Percentiles rank a stretch among this genome's conserved stretches.
Conservation (phyloP, 495 filamentous ascomycete genomes). For the Ascobolus immersus region DNA sequence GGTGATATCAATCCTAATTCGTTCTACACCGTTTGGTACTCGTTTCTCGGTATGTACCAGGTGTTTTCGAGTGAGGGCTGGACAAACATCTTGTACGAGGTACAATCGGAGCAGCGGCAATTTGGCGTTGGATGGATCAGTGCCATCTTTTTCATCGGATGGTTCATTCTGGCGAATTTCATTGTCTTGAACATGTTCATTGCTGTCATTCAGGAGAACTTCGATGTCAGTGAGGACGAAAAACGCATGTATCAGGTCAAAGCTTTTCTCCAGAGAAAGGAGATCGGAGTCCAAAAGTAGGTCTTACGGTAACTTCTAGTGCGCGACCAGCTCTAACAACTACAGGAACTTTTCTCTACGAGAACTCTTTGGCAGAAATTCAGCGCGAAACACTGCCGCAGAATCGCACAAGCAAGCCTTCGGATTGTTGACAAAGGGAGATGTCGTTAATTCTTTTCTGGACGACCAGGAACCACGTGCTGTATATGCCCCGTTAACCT, state of each 20-base stretch:
- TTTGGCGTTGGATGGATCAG: conserved; percentile 73
- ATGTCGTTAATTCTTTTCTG: conserved; percentile 78
- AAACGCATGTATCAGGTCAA: conserved; percentile 91
- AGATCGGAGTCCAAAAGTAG: conserved; percentile 36
- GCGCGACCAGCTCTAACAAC: conserved; percentile 15
- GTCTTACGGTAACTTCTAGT: conserved; percentile 1
- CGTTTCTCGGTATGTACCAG: conserved; percentile 95
- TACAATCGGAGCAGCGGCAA: conserved; percentile 35
- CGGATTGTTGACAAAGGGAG: conserved; percentile 90
- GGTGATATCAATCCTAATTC: conserved; percentile 37
- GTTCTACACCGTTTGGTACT: conserved; percentile 79
- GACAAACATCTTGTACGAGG: conserved; percentile 66
- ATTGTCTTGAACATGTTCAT: conserved; percentile 99
- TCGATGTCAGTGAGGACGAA: conserved; percentile 97
- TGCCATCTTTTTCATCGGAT: conserved; percentile 72
- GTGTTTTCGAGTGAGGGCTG: conserved; percentile 94
- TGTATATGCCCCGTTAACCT: no score
- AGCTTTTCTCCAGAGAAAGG: conserved; percentile 74
- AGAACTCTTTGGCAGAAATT: conserved; percentile 51
- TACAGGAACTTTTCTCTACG: conserved; percentile 50
- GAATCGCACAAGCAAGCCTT: conserved; percentile 25
- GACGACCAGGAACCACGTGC: conserved; percentile 51
- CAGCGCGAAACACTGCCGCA: no score
- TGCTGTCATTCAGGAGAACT: conserved; percentile 99
- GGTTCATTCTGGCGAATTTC: conserved; percentile 88